These are phyloP conservation scores for Blastomyces gilchristii DNA, from an alignment of 2,329 filamentous ascomycete species.

Conservation along the genomic window DNA sequence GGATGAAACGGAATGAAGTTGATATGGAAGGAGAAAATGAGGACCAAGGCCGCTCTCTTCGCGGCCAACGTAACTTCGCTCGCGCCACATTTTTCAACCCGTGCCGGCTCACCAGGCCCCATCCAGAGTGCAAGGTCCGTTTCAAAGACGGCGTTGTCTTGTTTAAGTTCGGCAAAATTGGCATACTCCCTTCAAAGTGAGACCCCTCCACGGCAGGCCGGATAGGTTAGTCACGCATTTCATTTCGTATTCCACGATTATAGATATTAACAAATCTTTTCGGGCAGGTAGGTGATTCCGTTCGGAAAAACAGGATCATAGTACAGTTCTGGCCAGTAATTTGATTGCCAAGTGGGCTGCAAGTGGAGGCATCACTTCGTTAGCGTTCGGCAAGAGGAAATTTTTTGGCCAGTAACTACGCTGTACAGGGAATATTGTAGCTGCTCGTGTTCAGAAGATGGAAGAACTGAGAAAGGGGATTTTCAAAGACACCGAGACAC, in stretches of 20 bases:
- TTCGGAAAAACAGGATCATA: not conserved
- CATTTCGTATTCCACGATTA: not conserved
- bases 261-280: not conserved
- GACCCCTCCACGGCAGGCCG: not conserved
- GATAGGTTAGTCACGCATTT: not conserved
- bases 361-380: not conserved
- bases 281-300: not conserved
- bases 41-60: not conserved
- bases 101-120: not conserved
- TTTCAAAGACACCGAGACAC: not conserved
- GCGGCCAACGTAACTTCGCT: not conserved
- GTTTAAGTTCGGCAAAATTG: not conserved
- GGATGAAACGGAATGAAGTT: not conserved
- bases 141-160: not conserved
- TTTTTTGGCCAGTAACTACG: not conserved
- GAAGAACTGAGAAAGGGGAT: not conserved
- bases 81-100: not conserved
- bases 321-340: not conserved
- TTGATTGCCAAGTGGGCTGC: not conserved
- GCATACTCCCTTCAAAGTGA: not conserved
- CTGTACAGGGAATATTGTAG: not conserved
- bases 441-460: not conserved
- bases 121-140: not conserved
- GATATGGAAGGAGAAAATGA: not conserved
- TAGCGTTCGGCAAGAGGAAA: not conserved